Conservation (phyloP, 225 moss, liverwort and hornwort genomes). For the Thuidium tamariscinum region DNA sequence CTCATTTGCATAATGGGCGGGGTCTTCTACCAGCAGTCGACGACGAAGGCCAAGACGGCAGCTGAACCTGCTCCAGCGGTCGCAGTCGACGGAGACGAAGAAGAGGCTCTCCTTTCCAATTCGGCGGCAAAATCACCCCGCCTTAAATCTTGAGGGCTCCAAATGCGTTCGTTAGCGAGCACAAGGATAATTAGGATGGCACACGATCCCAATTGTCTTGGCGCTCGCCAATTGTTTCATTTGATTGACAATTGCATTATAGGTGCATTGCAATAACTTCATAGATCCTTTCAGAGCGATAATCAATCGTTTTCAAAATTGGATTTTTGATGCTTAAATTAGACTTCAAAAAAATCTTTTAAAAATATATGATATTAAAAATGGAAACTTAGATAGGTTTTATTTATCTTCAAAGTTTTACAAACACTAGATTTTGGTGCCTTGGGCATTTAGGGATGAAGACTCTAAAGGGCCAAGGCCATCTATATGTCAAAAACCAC, state of each 20-base stretch:
- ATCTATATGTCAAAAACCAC: too few relatives aligned
- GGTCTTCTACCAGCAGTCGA: slow-evolving; percentile 76
- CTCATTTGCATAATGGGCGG: slow-evolving; percentile 75
- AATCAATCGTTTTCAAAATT: too few relatives aligned
- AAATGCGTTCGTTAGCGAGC: background rate
- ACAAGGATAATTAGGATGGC: background rate
- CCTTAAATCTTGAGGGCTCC: background rate
- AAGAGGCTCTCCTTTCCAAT: background rate
- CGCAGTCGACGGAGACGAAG: slow-evolving; percentile 25
- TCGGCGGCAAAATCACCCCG: background rate
- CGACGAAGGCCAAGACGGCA: slow-evolving; percentile 28
- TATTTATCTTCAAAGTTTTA: too few relatives aligned
- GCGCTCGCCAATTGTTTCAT: background rate
- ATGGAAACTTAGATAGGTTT: too few relatives aligned
- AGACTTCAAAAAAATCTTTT: too few relatives aligned
- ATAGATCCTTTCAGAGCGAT: too few relatives aligned
- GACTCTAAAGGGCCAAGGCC: too few relatives aligned
- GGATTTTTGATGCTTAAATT: too few relatives aligned
- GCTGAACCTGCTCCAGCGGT: background rate
- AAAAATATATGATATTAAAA: too few relatives aligned
- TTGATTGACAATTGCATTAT: background rate
- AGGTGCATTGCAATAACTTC: too few relatives aligned
- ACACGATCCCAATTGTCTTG: background rate
- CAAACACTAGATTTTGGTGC: too few relatives aligned
- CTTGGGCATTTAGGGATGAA: too few relatives aligned